Conservation (phyloP, 768 basidiomycete species). For the Coprinopsis strossmayeri region DNA sequence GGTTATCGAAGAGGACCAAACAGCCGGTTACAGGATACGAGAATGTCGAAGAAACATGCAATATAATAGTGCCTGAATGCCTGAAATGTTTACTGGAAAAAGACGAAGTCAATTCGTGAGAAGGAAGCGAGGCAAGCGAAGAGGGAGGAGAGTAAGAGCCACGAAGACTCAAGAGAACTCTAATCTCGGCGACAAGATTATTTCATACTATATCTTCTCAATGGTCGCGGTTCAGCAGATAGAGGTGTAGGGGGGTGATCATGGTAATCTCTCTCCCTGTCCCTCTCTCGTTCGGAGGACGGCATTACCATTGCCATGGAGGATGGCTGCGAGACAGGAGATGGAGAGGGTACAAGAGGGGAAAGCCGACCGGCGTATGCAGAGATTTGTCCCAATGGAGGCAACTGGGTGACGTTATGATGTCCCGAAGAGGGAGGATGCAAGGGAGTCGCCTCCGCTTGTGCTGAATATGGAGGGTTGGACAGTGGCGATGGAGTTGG, state of each 20-base stretch:
- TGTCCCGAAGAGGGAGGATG: conserved; percentile 13
- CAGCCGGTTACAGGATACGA: not conserved
- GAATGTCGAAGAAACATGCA: not conserved
- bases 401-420: conserved; percentile 23
- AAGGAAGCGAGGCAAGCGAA: too few relatives aligned
- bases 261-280: conserved; percentile 35
- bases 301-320: conserved; percentile 30
- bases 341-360: conserved; percentile 27
- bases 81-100: not conserved
- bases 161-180: too few relatives aligned
- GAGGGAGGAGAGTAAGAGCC: too few relatives aligned
- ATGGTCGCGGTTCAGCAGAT: conserved; percentile 33
- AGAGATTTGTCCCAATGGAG: conserved; percentile 29
- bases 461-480: conserved; percentile 29
- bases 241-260: conserved; percentile 39
- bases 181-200: too few relatives aligned
- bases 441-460: conserved; percentile 19
- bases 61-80: not conserved
- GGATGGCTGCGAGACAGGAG: conserved; percentile 34
- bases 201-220: conserved; percentile 20
- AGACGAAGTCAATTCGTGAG: too few relatives aligned
- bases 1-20: not conserved
- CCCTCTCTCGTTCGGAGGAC: conserved; percentile 52
- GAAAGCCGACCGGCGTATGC: conserved; percentile 28
- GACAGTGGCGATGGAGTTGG: conserved; percentile 48